Conservation (phyloP, 179 eudicot species). For the Beta lomatogona region DNA sequence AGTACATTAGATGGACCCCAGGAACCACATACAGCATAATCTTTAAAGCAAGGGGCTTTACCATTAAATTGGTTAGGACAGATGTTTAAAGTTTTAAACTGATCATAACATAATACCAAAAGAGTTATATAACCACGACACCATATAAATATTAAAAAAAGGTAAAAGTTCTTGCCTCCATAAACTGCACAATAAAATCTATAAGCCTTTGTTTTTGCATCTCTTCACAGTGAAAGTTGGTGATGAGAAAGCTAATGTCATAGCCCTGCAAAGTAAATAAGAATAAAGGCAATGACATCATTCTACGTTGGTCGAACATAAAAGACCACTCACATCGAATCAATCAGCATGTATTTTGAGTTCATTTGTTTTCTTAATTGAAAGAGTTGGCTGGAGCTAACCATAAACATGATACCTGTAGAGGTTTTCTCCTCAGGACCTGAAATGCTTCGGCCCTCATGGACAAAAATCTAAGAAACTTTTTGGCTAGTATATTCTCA, state of each 20-base stretch:
- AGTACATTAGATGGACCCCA: too few relatives aligned
- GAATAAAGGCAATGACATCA: too few relatives aligned
- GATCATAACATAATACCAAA: neutral
- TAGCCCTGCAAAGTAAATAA: slow-evolving; percentile 67
- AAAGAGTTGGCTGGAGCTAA: neutral
- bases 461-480: slow-evolving; percentile 92
- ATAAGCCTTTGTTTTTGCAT: slow-evolving; percentile 95
- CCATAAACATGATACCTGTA: slow-evolving; percentile 55
- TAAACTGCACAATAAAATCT: slow-evolving; percentile 94
- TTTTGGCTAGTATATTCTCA: slow-evolving; percentile 90
- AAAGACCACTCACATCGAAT: neutral
- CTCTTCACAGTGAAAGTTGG: slow-evolving; percentile 97
- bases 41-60: neutral
- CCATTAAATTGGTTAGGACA: neutral
- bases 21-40: too few relatives aligned
- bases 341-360: neutral
- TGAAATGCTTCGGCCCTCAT: slow-evolving; percentile 99
- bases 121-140: neutral
- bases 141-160: neutral
- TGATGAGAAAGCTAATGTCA: slow-evolving; percentile 95
- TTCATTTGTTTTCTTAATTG: neutral
- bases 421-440: slow-evolving; percentile 94
- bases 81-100: neutral
- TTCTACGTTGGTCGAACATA: neutral
- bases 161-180: slow-evolving; percentile 67